A percentile compares a stretch with the other conserved stretches of the same genome.
phyloP scores from a whole-genome alignment of 1,284 basidiomycete genomes.

The Trichosporon sp. region DNA sequence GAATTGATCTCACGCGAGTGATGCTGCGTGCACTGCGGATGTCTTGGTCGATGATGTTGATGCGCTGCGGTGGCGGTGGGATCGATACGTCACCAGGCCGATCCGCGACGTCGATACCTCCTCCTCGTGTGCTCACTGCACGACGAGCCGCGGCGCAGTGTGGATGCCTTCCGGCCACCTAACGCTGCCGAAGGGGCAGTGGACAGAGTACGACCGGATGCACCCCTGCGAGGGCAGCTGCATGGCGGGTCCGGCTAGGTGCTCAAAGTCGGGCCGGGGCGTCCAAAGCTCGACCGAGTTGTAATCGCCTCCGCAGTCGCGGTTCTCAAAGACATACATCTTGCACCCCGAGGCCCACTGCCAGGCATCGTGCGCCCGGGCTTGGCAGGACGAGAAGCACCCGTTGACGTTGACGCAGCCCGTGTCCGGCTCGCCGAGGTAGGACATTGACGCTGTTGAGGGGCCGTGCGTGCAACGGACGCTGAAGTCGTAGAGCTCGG shows the following conservation, averaged over 20 bases:
- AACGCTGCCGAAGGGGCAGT: not conserved
- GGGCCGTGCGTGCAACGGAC: not conserved
- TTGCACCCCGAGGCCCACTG: not conserved
- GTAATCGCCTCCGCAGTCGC: not conserved
- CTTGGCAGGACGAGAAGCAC: not conserved
- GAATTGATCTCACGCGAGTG: too few species aligned
- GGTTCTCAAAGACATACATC: not conserved
- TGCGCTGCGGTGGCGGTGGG: not conserved
- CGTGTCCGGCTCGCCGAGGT: not conserved
- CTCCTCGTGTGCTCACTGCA: not conserved
- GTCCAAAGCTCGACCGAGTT: not conserved
- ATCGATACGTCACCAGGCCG: not conserved
- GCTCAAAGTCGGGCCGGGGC: not conserved
- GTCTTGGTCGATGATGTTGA: not conserved
- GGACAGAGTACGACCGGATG: not conserved
- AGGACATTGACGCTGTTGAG: not conserved
- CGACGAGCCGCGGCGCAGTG: not conserved
- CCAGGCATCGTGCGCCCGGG: not conserved
- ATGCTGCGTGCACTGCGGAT: not conserved
- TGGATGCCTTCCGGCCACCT: not conserved
- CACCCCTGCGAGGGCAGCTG: not conserved
- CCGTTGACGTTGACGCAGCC: not conserved
- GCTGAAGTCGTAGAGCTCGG: not conserved
- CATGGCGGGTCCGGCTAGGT: not conserved
- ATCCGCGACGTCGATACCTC: too few species aligned